These are phyloP conservation scores for Panicum hallii DNA, from an alignment of 202 grass and related monocot species.

Conservation along the genomic window DNA sequence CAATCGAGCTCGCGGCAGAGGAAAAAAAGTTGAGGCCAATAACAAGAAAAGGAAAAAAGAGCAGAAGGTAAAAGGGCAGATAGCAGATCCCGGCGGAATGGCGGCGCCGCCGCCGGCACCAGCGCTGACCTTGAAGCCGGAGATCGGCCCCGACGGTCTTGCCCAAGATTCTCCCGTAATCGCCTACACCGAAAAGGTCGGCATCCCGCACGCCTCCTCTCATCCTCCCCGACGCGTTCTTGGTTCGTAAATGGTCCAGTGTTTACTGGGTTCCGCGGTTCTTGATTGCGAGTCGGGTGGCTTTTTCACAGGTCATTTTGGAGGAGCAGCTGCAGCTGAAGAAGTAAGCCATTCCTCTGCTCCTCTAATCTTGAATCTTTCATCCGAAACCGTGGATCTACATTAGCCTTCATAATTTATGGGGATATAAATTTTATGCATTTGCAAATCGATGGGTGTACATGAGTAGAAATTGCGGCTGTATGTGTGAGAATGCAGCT, in stretches of 20 bases:
- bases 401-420: conserved; percentile 15
- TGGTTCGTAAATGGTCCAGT: conserved; percentile 18
- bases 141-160: conserved; percentile 90
- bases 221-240: neutral
- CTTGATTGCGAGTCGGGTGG: conserved; percentile 23
- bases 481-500: no score
- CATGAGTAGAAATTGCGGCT: conserved; percentile 3
- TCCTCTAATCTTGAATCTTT: conserved; percentile 24
- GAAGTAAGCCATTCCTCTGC: conserved; percentile 42
- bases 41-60: no score
- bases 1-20: no score
- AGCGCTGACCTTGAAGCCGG: conserved; percentile 48
- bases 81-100: conserved; percentile 57
- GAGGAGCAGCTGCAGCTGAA: conserved; percentile 64
- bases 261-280: conserved; percentile 22
- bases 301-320: conserved; percentile 51
- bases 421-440: conserved; percentile 20
- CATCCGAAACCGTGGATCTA: conserved; percentile 45
- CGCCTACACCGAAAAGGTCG: conserved; percentile 98
- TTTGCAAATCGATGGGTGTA: conserved; percentile 14
- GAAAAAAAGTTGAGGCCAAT: no score
- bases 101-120: conserved; percentile 49
- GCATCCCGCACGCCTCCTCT: neutral
- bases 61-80: neutral
- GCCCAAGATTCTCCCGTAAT: conserved; percentile 74